Evolutionary conservation across 768 basidiomycete species (phyloP).

Genomic region (Trametes villosa): DNA sequence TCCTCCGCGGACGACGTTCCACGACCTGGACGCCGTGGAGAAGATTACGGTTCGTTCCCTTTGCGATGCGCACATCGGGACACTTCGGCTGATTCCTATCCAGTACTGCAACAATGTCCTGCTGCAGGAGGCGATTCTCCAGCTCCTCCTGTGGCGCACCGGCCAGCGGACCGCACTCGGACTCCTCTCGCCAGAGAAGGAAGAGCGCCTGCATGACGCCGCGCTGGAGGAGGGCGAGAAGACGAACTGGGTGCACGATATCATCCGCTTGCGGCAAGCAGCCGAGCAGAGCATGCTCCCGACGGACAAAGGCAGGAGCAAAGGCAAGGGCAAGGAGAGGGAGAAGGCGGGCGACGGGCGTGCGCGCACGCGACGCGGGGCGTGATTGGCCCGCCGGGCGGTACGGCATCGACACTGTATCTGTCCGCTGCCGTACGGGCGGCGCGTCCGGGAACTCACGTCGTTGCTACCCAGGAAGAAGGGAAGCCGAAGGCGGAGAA

Average conservation of each 20-base stretch:
- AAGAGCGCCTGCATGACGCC: slow-evolving; percentile 54
- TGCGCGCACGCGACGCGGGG: slow-evolving; percentile 12
- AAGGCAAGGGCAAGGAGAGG: slow-evolving; percentile 13
- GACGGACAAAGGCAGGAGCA: neutral
- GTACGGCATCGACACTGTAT: neutral
- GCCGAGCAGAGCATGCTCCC: slow-evolving; percentile 27
- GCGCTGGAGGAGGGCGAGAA: slow-evolving; percentile 53
- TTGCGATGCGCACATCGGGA: neutral
- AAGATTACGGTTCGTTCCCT: slow-evolving; percentile 24
- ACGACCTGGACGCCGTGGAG: slow-evolving; percentile 23
- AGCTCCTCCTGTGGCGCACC: slow-evolving; percentile 74
- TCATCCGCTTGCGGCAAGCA: slow-evolving; percentile 45
- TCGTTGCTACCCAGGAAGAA: slow-evolving; percentile 10
- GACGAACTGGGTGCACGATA: slow-evolving; percentile 72
- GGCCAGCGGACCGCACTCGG: slow-evolving; percentile 56
- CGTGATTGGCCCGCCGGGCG: slow-evolving; percentile 1
- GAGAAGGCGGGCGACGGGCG: slow-evolving; percentile 4
- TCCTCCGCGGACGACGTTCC: slow-evolving; percentile 15
- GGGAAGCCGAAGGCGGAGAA: neutral
- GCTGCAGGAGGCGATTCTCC: slow-evolving; percentile 70
- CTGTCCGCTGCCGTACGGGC: slow-evolving; percentile 16
- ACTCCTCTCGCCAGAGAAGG: slow-evolving; percentile 57
- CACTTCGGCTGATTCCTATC: slow-evolving; percentile 1
- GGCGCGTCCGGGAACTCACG: slow-evolving; percentile 13
- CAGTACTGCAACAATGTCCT: slow-evolving; percentile 78